Percentiles rank a stretch among this genome's conserved stretches.
These are phyloP conservation scores for Protomyces lactucae-debilis DNA, from an alignment of 1,139 yeast species.

Conservation along the genomic window DNA sequence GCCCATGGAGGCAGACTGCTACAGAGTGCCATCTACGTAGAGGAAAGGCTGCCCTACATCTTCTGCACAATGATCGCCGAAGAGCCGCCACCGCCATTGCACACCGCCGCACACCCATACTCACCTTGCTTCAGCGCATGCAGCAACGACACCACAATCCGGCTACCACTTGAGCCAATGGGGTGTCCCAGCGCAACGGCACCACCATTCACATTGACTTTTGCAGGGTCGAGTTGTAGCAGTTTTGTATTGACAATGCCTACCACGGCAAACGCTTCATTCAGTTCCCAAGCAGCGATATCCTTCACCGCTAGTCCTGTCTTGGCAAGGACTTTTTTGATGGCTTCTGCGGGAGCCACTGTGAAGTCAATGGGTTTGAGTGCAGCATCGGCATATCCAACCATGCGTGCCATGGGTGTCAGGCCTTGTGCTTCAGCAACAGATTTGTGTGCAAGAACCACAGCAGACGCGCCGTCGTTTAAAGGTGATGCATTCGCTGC, in stretches of 20 bases:
- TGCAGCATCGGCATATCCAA: slow-evolving; percentile 95
- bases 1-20: no score
- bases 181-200: slow-evolving; percentile 97
- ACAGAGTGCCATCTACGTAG: no score
- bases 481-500: slow-evolving; percentile 91
- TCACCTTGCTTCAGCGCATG: slow-evolving; percentile 76
- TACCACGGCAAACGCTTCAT: slow-evolving; percentile 92
- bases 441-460: slow-evolving; percentile 70
- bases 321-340: slow-evolving; percentile 68
- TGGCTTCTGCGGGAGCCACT: slow-evolving; percentile 84
- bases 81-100: slow-evolving; percentile 99
- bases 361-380: slow-evolving; percentile 87
- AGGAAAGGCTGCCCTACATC: not conserved
- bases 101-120: slow-evolving; percentile 85
- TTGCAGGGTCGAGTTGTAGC: slow-evolving; percentile 59
- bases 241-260: slow-evolving; percentile 73
- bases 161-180: slow-evolving; percentile 90
- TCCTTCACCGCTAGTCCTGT: slow-evolving; percentile 52
- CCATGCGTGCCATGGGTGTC: slow-evolving; percentile 61
- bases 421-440: slow-evolving; percentile 65
- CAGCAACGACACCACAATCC: slow-evolving; percentile 76
- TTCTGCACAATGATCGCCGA: slow-evolving; percentile 70
- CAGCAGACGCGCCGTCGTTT: slow-evolving; percentile 93
- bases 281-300: slow-evolving; percentile 71
- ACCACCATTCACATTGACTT: slow-evolving; percentile 88